Evolutionary conservation across 2,329 filamentous ascomycete genomes (phyloP), one percentile per base, ranked within the genome.

Genomic region (Cordyceps cateniannulata): DNA sequence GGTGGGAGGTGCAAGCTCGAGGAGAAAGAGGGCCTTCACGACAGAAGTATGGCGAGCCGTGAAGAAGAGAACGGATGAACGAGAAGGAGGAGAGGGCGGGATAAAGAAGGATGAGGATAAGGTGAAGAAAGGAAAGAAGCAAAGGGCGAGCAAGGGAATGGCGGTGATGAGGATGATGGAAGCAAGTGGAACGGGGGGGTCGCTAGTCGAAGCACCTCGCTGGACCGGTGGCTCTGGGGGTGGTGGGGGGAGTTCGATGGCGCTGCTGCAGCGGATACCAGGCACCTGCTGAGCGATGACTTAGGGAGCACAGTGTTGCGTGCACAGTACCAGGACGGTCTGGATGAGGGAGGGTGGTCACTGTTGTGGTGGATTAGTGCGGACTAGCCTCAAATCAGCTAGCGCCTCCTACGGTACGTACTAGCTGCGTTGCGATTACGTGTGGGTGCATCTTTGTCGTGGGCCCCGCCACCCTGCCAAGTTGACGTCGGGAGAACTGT

Each of bases 1-100:
- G 9, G 35, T 5, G 27, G 49, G 61, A 56, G 65, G 64, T 69
- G 54, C 62, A 61, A 64, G 59, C 51, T 50, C 55, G 59, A 60
- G 53, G 59, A 61, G 56, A 64, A 60, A 59, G 53, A 59, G 52
- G 32, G 57, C 54, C 48, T 59, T 59, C 40, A 62, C 60, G 49
- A 55, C 40, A 32, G 49, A 47, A 59, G 49, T 52, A 27, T 60
- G 50, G 24, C 58, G 50, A 60, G 58, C 50, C 49, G 59, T 48
- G 45, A 60, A 24, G 14, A 55, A 40, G 44, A 42, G 48, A 59
- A 29, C 24, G 56, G 58, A 54, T 42, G 55, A 47, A 60, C 27
- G 38, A 62, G 55, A 55, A 58, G 47, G 61, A 59, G 51, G 42
- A 53, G 54, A 61, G 54, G 63, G 40, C 56, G 63, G 54, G 59